Evolutionary conservation across 2,329 filamentous ascomycete genomes (phyloP), one percentile per base, ranked within the genome.

Genomic region (Stylonectria norvegica): DNA sequence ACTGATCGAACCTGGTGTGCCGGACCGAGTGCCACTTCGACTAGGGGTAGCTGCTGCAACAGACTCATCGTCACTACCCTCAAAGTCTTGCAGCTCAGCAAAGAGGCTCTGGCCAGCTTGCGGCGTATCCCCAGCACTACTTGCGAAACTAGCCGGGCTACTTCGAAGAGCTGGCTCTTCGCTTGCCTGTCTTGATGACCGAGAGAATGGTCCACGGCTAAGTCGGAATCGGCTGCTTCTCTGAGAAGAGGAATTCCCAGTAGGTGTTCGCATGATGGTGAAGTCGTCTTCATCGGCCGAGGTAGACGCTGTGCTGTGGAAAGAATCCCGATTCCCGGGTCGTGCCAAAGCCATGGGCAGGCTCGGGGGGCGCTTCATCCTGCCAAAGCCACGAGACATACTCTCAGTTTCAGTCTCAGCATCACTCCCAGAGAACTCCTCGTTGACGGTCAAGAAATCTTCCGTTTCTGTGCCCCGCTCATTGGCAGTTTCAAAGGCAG

Each of bases 391-490:
- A 53, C 66, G 69, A 3, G 70, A 66, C 3, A 66, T 71, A 39
- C 73, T 76, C 62, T 96, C 91, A 3, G 90, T 97, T 67, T 97
- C 93, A 1, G 90, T 97, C 66, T 95, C 91, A 1, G 89, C 73
- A 46, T 89, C 88, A 41, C 81, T 85, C 57, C 83, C 89, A 12
- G 76, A 76, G 37, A 81, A 66, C 16, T 88, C 86, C 55, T 97
- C 93, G 12, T 82, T 79, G n/a, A 87, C 89, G 4, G 91, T 96
- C 62, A 95, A 86, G 78, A 97, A 97, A 48, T 89, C 89, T 53
- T 97, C 91, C 9, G 89, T 95, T 66, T 95, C 90, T 0, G 89
- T 95, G 10, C 73, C 78, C 19, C 81, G 81, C 64, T 96, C 91
- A 56, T 94, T 87, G 17, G 79, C 79, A 2, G 79, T 83, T 57